Base-by-base conservation (phyloP, 108 stramenopile genomes). In the Nitzschia sp. region DNA sequence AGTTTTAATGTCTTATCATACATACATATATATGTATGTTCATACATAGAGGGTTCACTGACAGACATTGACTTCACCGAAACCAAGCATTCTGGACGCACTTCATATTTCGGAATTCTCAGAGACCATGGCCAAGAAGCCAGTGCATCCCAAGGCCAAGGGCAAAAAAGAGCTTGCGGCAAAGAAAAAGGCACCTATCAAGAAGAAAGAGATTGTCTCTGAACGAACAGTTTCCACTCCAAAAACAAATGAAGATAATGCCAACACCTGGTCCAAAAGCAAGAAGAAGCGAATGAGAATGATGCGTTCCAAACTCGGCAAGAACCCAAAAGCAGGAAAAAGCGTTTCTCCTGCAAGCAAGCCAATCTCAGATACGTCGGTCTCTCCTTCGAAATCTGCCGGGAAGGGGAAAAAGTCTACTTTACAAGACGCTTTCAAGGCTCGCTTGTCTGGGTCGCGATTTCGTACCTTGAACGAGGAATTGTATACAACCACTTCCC, bases 381-480 rank as follows among this genome's bases (percentile, higher is more conserved):
- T 52, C 38, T 22, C 42, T 39, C n/a, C 56, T 20, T 22, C 24
- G 9, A 46, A 53, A 15, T 50, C 41, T 15, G 38, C 24, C 0
- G 39, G 29, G 17, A 58, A 72, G 71, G 72, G 83, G 82, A 84
- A 77, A 57, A 78, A 34, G 8, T 6, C 11, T 0, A 53, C 22
- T 10, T 38, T 71, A 0, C 70, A 66, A 40, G 57, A 71, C 43
- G 72, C 50, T 73, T 94, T 89, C 65, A 76, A 86, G 24, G 86
- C 84, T 9, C 86, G 88, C 0, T 82, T 99, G 37, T 73, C 91
- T 39, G 95, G 97, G 5, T 95, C 94, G n/a, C 83, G 96, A 37
- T 99, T 99, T 74, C 92, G 99, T 40, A 87, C 86, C 68, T 83
- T 99, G 44, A 99, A 99, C 62, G 99, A 99, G 77, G 89, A 93